These are phyloP conservation scores for Lentinula novae-zelandiae DNA, from an alignment of 1,284 basidiomycete genomes.

Conservation along the genomic window DNA sequence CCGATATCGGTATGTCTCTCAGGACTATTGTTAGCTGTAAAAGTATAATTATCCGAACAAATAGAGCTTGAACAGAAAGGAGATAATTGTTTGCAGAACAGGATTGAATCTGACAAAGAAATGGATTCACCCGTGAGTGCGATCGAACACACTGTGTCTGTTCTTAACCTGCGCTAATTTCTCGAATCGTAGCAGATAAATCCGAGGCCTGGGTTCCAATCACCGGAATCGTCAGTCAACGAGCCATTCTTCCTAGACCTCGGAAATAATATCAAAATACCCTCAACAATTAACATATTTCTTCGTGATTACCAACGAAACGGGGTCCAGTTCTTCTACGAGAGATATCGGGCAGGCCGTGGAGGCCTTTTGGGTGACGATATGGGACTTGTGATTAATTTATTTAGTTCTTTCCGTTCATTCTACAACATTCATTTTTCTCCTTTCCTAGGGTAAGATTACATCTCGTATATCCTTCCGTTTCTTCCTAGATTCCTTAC, in stretches of 20 bases:
- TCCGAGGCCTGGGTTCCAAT: constrained; percentile 52
- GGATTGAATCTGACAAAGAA: neutral
- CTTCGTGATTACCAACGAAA: constrained; percentile 84
- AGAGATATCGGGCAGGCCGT: constrained; percentile 53
- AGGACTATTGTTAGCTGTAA: too few relatives aligned
- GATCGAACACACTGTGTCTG: too few relatives aligned
- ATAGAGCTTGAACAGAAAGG: neutral
- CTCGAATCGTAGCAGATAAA: constrained; percentile 27
- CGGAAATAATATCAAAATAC: constrained; percentile 49
- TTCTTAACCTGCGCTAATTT: neutral
- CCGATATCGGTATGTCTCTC: neutral
- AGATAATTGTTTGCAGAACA: neutral
- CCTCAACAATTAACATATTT: constrained; percentile 73
- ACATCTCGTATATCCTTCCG: neutral
- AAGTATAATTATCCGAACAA: neutral
- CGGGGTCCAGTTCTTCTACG: constrained; percentile 74
- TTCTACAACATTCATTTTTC: neutral
- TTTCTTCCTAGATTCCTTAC: constrained; percentile 20
- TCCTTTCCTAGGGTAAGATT: neutral
- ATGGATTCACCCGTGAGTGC: neutral
- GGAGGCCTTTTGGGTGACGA: constrained; percentile 86
- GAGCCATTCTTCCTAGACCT: constrained; percentile 47
- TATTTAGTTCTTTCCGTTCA: neutral
- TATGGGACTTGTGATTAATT: constrained; percentile 73
- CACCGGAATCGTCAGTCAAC: constrained; percentile 35